Percentiles rank a stretch among this genome's conserved stretches.
Evolutionary conservation across 2,329 filamentous ascomycete species (phyloP).

Genomic region (Fusarium sp.): DNA sequence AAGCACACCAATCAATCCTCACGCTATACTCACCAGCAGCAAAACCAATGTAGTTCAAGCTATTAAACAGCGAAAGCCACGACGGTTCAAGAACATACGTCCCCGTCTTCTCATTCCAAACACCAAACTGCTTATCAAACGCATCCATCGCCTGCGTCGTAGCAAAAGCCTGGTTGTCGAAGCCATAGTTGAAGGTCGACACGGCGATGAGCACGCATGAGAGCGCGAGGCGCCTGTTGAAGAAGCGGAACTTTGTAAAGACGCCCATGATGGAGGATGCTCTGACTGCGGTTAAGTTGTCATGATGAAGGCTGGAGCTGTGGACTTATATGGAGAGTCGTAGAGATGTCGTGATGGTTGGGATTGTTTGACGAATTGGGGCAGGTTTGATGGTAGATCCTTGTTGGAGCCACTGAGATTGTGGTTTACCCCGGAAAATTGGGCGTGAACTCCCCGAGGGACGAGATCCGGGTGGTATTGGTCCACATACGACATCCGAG

Average conservation of each 20-base stretch:
- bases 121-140: conserved; percentile 47
- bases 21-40: conserved; percentile 36
- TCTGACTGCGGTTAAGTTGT: not conserved
- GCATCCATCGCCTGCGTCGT: conserved; percentile 49
- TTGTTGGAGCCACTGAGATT: too few species aligned
- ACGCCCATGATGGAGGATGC: conserved; percentile 9
- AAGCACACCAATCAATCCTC: accelerated
- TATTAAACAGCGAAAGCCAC: conserved; percentile 49
- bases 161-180: conserved; percentile 50
- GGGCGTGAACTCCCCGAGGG: not conserved
- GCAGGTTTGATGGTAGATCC: not conserved
- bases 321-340: conserved; percentile 1
- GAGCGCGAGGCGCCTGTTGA: conserved; percentile 31
- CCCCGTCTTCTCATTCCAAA: conserved; percentile 32
- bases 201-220: conserved; percentile 45
- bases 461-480: not conserved
- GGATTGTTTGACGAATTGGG: conserved; percentile 22
- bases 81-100: conserved; percentile 42
- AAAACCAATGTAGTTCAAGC: conserved; percentile 48
- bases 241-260: conserved; percentile 36
- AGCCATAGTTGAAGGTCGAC: conserved; percentile 51
- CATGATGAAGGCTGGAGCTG: not conserved
- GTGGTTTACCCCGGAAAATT: not conserved
- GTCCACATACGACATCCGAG: not conserved
- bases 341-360: conserved; percentile 30